Conservation (phyloP, 2,329 filamentous ascomycete genomes). For the Colletotrichum eremochloae region DNA sequence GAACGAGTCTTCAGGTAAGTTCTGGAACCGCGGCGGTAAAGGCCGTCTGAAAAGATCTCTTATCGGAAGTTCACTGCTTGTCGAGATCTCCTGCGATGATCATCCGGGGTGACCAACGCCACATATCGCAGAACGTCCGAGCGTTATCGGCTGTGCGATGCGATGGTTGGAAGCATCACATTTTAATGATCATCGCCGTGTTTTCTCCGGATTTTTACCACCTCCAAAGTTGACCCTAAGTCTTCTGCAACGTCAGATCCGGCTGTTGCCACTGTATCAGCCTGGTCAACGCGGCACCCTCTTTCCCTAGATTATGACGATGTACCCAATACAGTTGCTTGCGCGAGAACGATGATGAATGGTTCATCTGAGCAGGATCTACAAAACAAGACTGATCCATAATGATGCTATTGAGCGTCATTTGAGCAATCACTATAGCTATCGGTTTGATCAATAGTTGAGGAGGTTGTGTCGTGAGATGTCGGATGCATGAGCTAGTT, state of each 20-base stretch:
- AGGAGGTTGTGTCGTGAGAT: not conserved
- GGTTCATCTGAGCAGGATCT: not conserved
- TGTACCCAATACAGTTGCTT: not conserved
- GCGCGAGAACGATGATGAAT: too few relatives aligned
- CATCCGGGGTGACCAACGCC: slow-evolving; percentile 18
- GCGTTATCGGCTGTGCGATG: not conserved
- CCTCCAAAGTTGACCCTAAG: not conserved
- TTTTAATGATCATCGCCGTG: not conserved
- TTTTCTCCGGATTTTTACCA: too few relatives aligned
- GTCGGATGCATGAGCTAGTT: not conserved
- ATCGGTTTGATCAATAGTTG: not conserved
- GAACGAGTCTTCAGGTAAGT: slow-evolving; percentile 16
- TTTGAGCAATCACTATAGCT: not conserved
- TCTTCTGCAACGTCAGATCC: not conserved
- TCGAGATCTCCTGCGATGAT: slow-evolving; percentile 14
- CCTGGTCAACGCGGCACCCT: not conserved
- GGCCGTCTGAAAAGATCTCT: not conserved
- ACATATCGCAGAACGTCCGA: slow-evolving; percentile 15
- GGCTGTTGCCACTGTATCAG: slow-evolving; percentile 4
- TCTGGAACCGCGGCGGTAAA: slow-evolving; percentile 4
- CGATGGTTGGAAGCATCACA: not conserved
- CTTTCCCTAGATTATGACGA: not conserved
- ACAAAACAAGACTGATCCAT: not conserved
- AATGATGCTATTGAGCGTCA: not conserved
- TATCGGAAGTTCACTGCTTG: not conserved